These are phyloP conservation scores for Sarcodon sp. DNA, from an alignment of 768 basidiomycete genomes.

Conservation along the genomic window DNA sequence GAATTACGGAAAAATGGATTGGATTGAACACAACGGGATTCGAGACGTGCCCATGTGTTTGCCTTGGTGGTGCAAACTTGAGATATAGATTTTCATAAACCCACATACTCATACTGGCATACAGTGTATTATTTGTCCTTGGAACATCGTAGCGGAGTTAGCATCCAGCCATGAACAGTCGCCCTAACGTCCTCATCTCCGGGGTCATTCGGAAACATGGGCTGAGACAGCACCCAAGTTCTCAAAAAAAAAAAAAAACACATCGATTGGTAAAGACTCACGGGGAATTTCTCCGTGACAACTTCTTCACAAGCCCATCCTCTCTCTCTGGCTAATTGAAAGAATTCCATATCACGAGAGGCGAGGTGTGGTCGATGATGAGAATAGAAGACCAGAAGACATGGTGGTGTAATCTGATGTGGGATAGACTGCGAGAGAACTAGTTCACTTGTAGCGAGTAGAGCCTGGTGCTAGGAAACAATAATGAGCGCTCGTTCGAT, in stretches of 20 bases:
- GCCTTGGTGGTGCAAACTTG: too few species aligned
- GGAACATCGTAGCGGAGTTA: constrained; percentile 22
- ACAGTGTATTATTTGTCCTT: neutral
- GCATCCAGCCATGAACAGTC: constrained; percentile 77
- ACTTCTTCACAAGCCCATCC: constrained; percentile 73
- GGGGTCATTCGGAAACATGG: constrained; percentile 84
- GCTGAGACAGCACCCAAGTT: constrained; percentile 24
- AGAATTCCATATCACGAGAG: constrained; percentile 74
- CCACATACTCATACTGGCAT: too few species aligned
- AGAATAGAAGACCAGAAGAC: constrained; percentile 76
- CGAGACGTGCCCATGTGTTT: too few species aligned
- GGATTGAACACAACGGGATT: too few species aligned
- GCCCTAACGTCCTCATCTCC: constrained; percentile 68
- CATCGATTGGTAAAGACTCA: constrained; percentile 17
- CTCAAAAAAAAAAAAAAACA: neutral
- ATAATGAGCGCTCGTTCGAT: neutral
- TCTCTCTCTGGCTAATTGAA: constrained; percentile 39
- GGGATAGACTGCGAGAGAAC: constrained; percentile 13
- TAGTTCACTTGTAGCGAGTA: constrained; percentile 66
- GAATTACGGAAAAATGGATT: too few species aligned
- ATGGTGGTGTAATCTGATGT: constrained; percentile 9
- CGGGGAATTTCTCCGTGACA: constrained; percentile 48
- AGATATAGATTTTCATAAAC: too few species aligned
- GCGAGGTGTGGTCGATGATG: constrained; percentile 83
- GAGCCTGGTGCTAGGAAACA: constrained; percentile 47